Evolutionary conservation across 148 eudicot species (phyloP).

Genomic region (Silene latifolia): DNA sequence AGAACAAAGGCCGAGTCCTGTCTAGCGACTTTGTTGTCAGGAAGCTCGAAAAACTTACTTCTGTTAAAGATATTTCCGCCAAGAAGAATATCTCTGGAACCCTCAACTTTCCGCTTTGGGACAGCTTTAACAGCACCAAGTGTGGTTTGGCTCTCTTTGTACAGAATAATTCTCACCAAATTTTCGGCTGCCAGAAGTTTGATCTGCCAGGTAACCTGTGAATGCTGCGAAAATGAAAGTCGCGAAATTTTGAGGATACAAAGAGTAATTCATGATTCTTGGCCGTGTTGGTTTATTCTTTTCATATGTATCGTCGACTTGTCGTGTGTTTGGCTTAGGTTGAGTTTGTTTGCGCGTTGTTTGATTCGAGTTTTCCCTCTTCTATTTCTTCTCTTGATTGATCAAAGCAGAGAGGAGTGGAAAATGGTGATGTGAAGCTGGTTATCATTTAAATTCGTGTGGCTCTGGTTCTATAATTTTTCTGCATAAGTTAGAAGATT

Average conservation of each 20-base stretch:
- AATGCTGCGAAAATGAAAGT: not conserved
- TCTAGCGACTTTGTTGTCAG: constrained; percentile 74
- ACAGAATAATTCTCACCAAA: constrained; percentile 49
- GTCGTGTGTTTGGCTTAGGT: constrained; percentile 11
- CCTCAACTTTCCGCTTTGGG: constrained; percentile 57
- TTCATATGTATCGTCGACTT: not conserved
- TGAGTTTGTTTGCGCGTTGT: not conserved
- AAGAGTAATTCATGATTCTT: not conserved
- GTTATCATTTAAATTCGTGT: constrained; percentile 3
- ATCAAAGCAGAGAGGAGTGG: not conserved
- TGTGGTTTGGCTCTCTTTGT: constrained; percentile 62
- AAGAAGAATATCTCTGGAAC: constrained; percentile 58
- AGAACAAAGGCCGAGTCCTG: constrained; percentile 58
- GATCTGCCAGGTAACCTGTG: constrained; percentile 43
- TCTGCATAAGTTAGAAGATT: not conserved
- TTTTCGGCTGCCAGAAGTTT: constrained; percentile 61
- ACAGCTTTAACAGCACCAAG: constrained; percentile 51
- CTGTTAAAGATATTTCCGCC: constrained; percentile 51
- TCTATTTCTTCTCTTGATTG: not conserved
- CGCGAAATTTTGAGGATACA: not conserved
- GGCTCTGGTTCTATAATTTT: not conserved
- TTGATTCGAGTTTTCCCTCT: not conserved
- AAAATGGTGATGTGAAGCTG: constrained; percentile 12
- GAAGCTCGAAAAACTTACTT: constrained; percentile 59
- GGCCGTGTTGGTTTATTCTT: not conserved